phyloP scores from a whole-genome alignment of 2,329 filamentous ascomycete genomes.

The Geosmithia flava region DNA sequence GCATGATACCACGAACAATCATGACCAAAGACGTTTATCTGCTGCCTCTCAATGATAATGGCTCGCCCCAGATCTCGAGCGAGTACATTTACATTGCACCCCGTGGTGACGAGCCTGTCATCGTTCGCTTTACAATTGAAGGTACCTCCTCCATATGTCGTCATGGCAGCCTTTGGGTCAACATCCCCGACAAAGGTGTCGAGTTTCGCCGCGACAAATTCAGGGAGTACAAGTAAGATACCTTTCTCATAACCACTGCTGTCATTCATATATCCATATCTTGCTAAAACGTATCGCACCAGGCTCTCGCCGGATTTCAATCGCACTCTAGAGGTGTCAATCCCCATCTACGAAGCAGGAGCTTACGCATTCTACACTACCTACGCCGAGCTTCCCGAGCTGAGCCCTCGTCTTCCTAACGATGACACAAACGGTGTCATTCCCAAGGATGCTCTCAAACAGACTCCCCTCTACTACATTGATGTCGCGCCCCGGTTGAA shows the following conservation, averaged over 20 bases:
- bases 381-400: constrained; percentile 74
- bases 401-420: constrained; percentile 15
- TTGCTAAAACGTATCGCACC: not conserved
- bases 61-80: constrained; percentile 77
- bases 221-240: constrained; percentile 72
- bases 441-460: constrained; percentile 36
- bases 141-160: constrained; percentile 93
- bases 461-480: constrained; percentile 77
- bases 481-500: constrained; percentile 77
- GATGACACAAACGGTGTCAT: not conserved
- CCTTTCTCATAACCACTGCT: not conserved
- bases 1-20: constrained; percentile 49
- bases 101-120: constrained; percentile 58
- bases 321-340: constrained; percentile 76
- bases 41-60: constrained; percentile 82
- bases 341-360: constrained; percentile 72
- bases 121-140: constrained; percentile 80
- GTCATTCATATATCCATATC: not conserved
- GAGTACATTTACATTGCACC: constrained; percentile 88
- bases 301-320: constrained; percentile 91
- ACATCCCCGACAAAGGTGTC: constrained; percentile 68
- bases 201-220: constrained; percentile 71
- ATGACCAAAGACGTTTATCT: constrained; percentile 67
- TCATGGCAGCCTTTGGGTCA: constrained; percentile 91
- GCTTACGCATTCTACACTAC: constrained; percentile 93